These are phyloP conservation scores for Lizonia empirigonia DNA, from an alignment of 2,329 filamentous ascomycete species.

Conservation along the genomic window DNA sequence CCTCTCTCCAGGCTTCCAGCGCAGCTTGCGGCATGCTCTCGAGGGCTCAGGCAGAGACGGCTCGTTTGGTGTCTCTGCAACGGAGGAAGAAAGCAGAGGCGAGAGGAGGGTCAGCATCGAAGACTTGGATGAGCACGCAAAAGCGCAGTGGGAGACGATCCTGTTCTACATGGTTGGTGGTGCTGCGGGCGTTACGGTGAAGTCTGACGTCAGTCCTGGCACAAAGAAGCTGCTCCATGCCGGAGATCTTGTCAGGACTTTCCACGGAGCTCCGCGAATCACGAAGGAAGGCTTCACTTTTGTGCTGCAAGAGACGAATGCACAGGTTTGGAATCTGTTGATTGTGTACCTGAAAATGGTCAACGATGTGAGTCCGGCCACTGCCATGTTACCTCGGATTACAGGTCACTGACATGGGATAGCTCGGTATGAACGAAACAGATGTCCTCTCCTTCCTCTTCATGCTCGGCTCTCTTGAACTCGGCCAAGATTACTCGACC, in stretches of 20 bases:
- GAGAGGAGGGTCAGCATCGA: slow-evolving; percentile 68
- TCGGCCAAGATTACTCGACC: slow-evolving; percentile 89
- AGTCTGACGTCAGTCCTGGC: slow-evolving; percentile 58
- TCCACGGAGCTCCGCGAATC: slow-evolving; percentile 67
- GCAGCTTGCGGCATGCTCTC: slow-evolving; percentile 82
- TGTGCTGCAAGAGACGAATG: slow-evolving; percentile 90
- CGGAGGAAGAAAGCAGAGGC: slow-evolving; percentile 64
- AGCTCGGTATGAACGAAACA: slow-evolving; percentile 79
- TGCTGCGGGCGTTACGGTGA: slow-evolving; percentile 57
- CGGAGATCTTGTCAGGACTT: slow-evolving; percentile 76
- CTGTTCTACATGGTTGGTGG: slow-evolving; percentile 91
- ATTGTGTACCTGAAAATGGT: slow-evolving; percentile 91
- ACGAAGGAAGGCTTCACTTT: slow-evolving; percentile 95
- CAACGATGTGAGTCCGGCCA: slow-evolving; percentile 57
- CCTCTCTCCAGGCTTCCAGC: slow-evolving; percentile 80
- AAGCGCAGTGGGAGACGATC: slow-evolving; percentile 92
- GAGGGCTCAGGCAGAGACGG: slow-evolving; percentile 84
- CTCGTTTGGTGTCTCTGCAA: slow-evolving; percentile 88
- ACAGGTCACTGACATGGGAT: slow-evolving; percentile 6
- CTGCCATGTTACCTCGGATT: not conserved
- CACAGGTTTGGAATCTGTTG: slow-evolving; percentile 94
- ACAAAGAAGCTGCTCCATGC: slow-evolving; percentile 84
- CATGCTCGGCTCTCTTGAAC: slow-evolving; percentile 88
- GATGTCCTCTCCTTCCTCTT: slow-evolving; percentile 97
- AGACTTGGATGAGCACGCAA: slow-evolving; percentile 83